phyloP scores from a whole-genome alignment of 768 basidiomycete species.

The Boletus reticuloceps region DNA sequence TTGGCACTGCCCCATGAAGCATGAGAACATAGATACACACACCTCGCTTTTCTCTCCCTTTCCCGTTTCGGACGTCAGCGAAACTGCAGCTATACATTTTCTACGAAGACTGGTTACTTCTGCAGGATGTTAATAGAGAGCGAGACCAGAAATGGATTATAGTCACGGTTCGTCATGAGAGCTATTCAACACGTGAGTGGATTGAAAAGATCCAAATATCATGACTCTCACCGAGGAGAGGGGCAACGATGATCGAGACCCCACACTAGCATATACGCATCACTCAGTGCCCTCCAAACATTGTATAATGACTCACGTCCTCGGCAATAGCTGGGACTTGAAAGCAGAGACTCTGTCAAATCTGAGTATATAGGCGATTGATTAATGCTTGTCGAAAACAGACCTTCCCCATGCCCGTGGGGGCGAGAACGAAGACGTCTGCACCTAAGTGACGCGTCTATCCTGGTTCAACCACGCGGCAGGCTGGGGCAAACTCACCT shows the following conservation, averaged over 20 bases:
- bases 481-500: constrained; percentile 37
- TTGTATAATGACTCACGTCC: constrained; percentile 37
- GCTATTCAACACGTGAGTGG: constrained; percentile 40
- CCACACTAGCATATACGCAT: constrained; percentile 46
- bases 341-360: constrained; percentile 72
- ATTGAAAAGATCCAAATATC: neutral
- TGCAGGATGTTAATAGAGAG: constrained; percentile 27
- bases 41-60: constrained; percentile 56
- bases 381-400: neutral
- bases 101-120: constrained; percentile 62
- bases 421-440: constrained; percentile 79
- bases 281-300: neutral
- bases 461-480: neutral
- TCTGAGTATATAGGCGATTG: neutral
- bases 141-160: neutral
- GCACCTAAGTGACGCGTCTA: constrained; percentile 39
- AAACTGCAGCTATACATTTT: constrained; percentile 54
- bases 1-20: neutral
- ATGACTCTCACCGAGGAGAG: constrained; percentile 57
- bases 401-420: constrained; percentile 90
- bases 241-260: constrained; percentile 73
- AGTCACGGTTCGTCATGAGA: constrained; percentile 78
- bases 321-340: constrained; percentile 76
- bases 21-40: constrained; percentile 19
- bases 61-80: constrained; percentile 66